Evolutionary conservation across 495 filamentous ascomycete genomes (phyloP), one percentile per base, ranked within the genome.

Genomic region (Cudoniella acicularis): DNA sequence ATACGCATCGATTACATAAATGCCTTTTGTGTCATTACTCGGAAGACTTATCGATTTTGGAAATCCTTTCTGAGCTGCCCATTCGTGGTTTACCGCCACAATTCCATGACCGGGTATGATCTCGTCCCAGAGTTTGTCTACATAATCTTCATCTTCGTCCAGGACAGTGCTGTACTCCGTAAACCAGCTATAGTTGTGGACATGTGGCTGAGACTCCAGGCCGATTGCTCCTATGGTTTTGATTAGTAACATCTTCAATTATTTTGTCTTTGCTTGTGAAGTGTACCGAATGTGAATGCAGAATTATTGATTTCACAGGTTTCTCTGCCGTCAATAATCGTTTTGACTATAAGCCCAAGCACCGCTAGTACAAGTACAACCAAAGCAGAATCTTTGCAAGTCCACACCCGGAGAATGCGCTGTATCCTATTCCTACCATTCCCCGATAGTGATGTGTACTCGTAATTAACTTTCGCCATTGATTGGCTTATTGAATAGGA

Each of bases 1-100:
- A 47, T 47, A 47, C 20, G 43, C 43, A 47, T 47, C 43, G 43
- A 47, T 47, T 47, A 47, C 43, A 47, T 47, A 47, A 21, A 47
- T n/a, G 8, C 43, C 43, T 47, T 47, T 47, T 8, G 16, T 21
- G 17, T 17, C 16, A 17, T 47, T 17, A 21, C 43, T 47, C 8
- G n/a, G 43, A 17, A 47, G 43, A n/a, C 20, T n/a, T n/a, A 47
- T 47, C 43, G 43, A 17, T 21, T 47, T 21, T 47, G 43, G 43
- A 8, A 47, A 47, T 17, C 20, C 20, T 21, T 47, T 47, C 20
- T n/a, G 43, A 17, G 43, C 43, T 9, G 43, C 43, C 43, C 43
- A 47, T 21, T 47, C 43, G 20, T 17, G 43, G 13, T 47, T n/a
- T 47, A 47, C 43, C 8, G 43, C 43, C 16, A 47, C 43, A 47